Conservation (phyloP, 306 rosid species). For the Corylus heterophylla region DNA sequence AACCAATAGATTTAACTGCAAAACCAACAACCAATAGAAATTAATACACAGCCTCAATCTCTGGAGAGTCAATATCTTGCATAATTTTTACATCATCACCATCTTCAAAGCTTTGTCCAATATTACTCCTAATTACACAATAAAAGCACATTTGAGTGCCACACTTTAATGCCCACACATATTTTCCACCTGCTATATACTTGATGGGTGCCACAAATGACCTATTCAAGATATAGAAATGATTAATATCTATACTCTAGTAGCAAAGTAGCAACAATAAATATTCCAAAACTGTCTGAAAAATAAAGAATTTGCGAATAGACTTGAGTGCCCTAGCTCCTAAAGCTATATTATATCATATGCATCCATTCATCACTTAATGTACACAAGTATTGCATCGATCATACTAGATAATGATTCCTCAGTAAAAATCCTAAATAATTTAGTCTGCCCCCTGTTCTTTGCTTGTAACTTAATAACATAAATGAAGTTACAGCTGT, state of each 20-base stretch:
- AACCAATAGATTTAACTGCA: constrained; percentile 84
- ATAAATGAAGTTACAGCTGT: background rate
- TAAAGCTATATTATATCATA: background rate
- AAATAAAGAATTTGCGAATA: background rate
- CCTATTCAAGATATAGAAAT: too few species aligned
- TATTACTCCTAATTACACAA: background rate
- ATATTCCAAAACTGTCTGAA: too few species aligned
- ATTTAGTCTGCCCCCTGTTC: background rate
- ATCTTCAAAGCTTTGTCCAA: background rate
- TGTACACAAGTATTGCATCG: background rate
- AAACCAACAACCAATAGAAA: constrained; percentile 32
- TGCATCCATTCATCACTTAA: background rate
- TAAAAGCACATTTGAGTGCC: background rate
- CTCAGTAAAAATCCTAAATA: background rate
- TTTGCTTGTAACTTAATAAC: background rate
- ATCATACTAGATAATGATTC: background rate
- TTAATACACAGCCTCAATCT: constrained; percentile 26
- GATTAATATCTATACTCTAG: too few species aligned
- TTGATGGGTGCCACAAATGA: background rate
- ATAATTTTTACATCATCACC: constrained; percentile 7
- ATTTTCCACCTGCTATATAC: background rate
- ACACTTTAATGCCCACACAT: background rate
- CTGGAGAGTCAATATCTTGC: constrained; percentile 11
- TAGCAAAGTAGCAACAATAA: too few species aligned
- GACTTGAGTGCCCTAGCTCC: background rate